Base-by-base conservation (phyloP, 2,329 filamentous ascomycete species). In the Alternaria sp. region DNA sequence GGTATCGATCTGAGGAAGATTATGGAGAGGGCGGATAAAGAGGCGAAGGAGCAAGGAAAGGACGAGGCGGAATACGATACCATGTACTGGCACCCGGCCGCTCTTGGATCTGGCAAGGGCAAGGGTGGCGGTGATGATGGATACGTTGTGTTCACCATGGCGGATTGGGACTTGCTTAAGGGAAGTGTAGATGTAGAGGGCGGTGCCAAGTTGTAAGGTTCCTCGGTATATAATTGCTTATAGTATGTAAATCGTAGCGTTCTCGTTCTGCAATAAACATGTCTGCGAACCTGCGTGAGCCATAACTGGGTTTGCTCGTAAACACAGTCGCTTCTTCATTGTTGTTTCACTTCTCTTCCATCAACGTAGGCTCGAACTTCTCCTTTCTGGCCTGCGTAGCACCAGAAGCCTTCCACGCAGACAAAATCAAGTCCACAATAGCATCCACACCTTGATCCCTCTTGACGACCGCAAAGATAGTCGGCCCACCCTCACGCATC, bases 401-500 rank as follows among this genome's bases (percentile, higher is more conserved):
- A 28, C 95, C 95, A 74, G 92, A 96, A 11, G 90, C 90, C 84
- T 90, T 95, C 96, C 96, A 98, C 6, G 94, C 94, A 77, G 93
- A 97, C 73, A 96, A 73, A 55, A 99, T 92, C 81, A 98, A 80
- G 70, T 92, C 91, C 15, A 97, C 88, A 76, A 98, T 97, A 78
- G 96, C 90, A 65, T 93, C 88, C 8, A 98, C 89, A 2, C 89
- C 93, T 64, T 93, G 90, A 2, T 90, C 89, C 81, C 93, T 91
- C 88, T 98, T 99, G n/a, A 99, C 94, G 83, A 97, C 93, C 0
- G 94, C 95, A 78, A 98, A 97, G 4, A 99, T 92, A 0, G 95
- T 97, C 6, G 96, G 96, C 0, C 96, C 96, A 3, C 93, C 95
- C 81, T 98, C 95, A 55, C 96, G 75, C 88, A 99, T 99, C 86